phyloP scores from a whole-genome alignment of 306 rosid genomes.

The Malus orientalis region DNA sequence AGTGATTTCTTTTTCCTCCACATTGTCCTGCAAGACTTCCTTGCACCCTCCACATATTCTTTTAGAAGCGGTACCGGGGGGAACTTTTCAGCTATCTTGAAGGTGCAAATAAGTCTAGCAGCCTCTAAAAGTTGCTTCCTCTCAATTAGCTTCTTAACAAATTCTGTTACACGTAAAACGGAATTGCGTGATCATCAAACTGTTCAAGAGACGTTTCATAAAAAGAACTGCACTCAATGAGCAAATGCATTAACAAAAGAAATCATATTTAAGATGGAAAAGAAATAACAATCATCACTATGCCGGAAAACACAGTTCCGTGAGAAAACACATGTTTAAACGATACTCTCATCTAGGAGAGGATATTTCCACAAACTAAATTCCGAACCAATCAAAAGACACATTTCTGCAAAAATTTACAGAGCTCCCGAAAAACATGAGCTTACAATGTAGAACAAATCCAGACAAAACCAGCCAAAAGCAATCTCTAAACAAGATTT shows the following conservation, averaged over 20 bases:
- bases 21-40: background rate
- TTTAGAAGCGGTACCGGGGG: conserved; percentile 31
- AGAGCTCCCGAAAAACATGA: background rate
- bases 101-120: conserved; percentile 44
- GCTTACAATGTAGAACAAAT: background rate
- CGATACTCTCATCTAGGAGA: conserved; percentile 8
- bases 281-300: background rate
- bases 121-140: conserved; percentile 40
- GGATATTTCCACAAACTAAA: background rate
- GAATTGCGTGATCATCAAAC: background rate
- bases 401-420: background rate
- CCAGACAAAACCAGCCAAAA: background rate
- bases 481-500: background rate
- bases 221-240: too few relatives aligned
- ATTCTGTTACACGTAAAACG: conserved; percentile 19
- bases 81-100: conserved; percentile 35
- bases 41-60: conserved; percentile 8
- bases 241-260: background rate
- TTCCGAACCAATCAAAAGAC: background rate
- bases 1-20: background rate
- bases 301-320: background rate
- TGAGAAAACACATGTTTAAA: background rate
- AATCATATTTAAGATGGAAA: background rate
- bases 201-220: background rate
- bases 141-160: conserved; percentile 32